Conservation (phyloP, 805 yeast species). For the Ogataea nitratoaversa region DNA sequence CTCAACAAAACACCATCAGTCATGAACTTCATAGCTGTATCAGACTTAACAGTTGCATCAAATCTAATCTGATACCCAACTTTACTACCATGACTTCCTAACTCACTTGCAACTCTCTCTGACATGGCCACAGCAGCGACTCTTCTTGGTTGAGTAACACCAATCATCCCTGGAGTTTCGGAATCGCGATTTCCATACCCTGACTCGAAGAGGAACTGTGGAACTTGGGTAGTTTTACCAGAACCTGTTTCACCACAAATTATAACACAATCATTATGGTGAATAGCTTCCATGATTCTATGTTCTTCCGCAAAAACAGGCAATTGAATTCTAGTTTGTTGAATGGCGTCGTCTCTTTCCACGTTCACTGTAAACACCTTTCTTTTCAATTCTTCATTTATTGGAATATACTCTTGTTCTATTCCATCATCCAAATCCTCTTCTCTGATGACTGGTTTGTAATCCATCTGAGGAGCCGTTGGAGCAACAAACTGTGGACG, state of each 20-base stretch:
- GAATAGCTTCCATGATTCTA: constrained; percentile 90
- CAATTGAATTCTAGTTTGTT: constrained; percentile 59
- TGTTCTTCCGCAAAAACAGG: constrained; percentile 94
- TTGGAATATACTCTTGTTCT: constrained; percentile 55
- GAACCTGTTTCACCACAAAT: constrained; percentile 98
- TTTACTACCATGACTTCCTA: constrained; percentile 64
- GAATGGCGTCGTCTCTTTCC: constrained; percentile 61
- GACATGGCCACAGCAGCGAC: constrained; percentile 95
- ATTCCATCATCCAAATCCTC: constrained; percentile 73
- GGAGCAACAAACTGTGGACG: constrained; percentile 46
- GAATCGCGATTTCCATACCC: constrained; percentile 70
- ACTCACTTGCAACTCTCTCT: constrained; percentile 67
- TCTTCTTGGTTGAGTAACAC: constrained; percentile 92
- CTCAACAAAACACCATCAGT: constrained; percentile 91
- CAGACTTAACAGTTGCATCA: constrained; percentile 59
- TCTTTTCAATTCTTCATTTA: constrained; percentile 49
- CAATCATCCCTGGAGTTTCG: constrained; percentile 88
- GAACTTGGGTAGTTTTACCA: constrained; percentile 97
- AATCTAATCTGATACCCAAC: constrained; percentile 85
- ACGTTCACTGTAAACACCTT: constrained; percentile 68
- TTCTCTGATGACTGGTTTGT: constrained; percentile 52
- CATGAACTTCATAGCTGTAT: constrained; percentile 81
- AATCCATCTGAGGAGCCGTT: constrained; percentile 46
- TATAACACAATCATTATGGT: constrained; percentile 84
- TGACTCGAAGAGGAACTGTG: constrained; percentile 90